Percentiles rank a stretch among this genome's conserved stretches.
Conservation (phyloP, 495 filamentous ascomycete species). For the Xylaria longipes region DNA sequence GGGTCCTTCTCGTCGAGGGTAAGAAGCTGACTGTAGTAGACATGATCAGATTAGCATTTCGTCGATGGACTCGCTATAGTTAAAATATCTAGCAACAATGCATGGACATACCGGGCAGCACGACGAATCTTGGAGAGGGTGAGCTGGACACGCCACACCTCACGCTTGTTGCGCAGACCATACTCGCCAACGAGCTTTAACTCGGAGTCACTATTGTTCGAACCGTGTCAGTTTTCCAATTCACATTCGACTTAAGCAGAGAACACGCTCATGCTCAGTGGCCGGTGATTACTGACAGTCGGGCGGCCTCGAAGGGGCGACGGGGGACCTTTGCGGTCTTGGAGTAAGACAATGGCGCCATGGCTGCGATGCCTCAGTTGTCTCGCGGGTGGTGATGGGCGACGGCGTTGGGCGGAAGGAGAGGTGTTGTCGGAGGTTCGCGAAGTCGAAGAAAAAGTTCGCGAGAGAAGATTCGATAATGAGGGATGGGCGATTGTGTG, state of each 20-base stretch:
- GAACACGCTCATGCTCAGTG: constrained; percentile 97
- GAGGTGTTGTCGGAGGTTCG: constrained; percentile 51
- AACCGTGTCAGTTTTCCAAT: constrained; percentile 52
- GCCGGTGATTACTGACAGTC: constrained; percentile 95
- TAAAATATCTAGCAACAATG: neutral
- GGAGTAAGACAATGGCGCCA: constrained; percentile 74
- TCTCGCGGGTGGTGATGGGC: constrained; percentile 30
- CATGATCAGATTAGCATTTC: constrained; percentile 28
- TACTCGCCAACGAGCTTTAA: constrained; percentile 99
- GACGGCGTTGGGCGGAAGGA: constrained; percentile 30
- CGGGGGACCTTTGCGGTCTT: constrained; percentile 98
- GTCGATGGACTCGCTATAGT: neutral
- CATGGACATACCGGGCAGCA: constrained; percentile 87
- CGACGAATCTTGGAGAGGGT: constrained; percentile 99
- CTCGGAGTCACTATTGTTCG: constrained; percentile 85
- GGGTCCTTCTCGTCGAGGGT: constrained; percentile 99
- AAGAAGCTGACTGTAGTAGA: constrained; percentile 83
- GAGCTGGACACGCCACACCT: constrained; percentile 99
- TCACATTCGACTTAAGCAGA: constrained; percentile 92
- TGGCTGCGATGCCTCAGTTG: constrained; percentile 40
- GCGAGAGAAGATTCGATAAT: constrained; percentile 38
- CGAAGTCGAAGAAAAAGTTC: constrained; percentile 38
- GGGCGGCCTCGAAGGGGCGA: constrained; percentile 94
- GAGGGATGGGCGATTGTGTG: constrained; percentile 48
- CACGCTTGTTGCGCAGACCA: constrained; percentile 99